A percentile compares a stretch with the other conserved stretches of the same genome.
These are phyloP conservation scores for Quercus engelmannii DNA, from an alignment of 306 rosid species.

Conservation along the genomic window DNA sequence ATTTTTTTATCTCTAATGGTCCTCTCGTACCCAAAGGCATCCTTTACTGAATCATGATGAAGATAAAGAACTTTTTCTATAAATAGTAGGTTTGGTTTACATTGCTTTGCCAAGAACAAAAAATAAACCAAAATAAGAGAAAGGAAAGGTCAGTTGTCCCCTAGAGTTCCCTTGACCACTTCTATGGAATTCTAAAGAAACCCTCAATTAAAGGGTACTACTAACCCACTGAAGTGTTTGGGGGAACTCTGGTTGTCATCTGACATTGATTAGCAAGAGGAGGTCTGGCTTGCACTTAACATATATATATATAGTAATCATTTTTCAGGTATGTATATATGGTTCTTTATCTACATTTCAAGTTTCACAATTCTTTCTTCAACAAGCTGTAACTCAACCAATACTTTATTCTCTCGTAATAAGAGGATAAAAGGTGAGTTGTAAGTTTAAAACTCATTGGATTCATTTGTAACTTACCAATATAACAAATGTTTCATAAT, in stretches of 20 bases:
- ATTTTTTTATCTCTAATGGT: background rate
- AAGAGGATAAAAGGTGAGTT: no score
- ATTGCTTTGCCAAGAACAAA: background rate
- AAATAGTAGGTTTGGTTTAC: conserved; percentile 7
- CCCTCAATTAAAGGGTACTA: background rate
- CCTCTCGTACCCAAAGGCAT: no score
- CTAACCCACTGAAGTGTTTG: conserved; percentile 25
- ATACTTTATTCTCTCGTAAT: no score
- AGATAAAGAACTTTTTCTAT: background rate
- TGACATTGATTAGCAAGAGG: conserved; percentile 1
- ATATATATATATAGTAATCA: background rate
- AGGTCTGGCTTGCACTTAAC: background rate
- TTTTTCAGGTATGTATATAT: background rate
- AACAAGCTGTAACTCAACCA: no score
- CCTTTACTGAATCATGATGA: no score
- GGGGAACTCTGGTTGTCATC: conserved; percentile 22
- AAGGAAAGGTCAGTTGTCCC: conserved; percentile 14
- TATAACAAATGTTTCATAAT: no score
- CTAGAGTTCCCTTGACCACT: conserved; percentile 23
- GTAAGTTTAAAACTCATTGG: no score
- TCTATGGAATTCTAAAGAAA: background rate
- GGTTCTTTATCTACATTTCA: background rate
- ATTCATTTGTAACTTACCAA: no score
- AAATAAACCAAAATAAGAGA: background rate
- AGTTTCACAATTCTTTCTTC: background rate